Evolutionary conservation across 192 early-diverging fungal species (phyloP).

Genomic region (Powellomyces hirtus): DNA sequence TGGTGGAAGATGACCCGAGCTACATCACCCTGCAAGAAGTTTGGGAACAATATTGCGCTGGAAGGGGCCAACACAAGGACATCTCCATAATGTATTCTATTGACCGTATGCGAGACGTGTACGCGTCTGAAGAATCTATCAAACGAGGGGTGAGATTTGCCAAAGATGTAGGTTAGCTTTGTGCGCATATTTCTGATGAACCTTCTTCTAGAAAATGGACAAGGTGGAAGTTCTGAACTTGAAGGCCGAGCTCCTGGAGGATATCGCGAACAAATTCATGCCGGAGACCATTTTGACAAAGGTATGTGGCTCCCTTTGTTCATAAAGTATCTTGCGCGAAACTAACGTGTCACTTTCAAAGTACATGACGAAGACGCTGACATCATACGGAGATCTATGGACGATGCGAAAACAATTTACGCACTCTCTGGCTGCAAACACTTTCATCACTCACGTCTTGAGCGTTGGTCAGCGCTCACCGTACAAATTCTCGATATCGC

Average conservation of each 20-base stretch:
- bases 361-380: conserved; percentile 71
- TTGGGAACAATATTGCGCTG: conserved; percentile 84
- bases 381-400: conserved; percentile 88
- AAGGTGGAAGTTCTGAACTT: conserved; percentile 71
- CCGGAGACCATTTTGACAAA: conserved; percentile 81
- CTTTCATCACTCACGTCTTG: conserved; percentile 90
- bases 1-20: conserved; percentile 90
- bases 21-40: conserved; percentile 89
- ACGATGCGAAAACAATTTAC: conserved; percentile 93
- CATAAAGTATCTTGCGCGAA: neutral
- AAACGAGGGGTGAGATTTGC: conserved; percentile 47
- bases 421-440: conserved; percentile 79
- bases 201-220: conserved; percentile 27
- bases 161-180: neutral
- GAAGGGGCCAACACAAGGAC: conserved; percentile 75
- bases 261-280: conserved; percentile 79
- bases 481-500: conserved; percentile 84
- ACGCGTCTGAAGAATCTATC: conserved; percentile 40
- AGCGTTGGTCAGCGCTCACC: conserved; percentile 85
- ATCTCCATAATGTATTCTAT: conserved; percentile 82
- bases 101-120: conserved; percentile 66
- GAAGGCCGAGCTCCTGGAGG: conserved; percentile 84
- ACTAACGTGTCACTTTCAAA: conserved; percentile 19
- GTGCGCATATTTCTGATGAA: neutral
- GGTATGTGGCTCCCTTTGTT: conserved; percentile 47